phyloP scores from a whole-genome alignment of 208 protist species.

The Crithidia expoeki region DNA sequence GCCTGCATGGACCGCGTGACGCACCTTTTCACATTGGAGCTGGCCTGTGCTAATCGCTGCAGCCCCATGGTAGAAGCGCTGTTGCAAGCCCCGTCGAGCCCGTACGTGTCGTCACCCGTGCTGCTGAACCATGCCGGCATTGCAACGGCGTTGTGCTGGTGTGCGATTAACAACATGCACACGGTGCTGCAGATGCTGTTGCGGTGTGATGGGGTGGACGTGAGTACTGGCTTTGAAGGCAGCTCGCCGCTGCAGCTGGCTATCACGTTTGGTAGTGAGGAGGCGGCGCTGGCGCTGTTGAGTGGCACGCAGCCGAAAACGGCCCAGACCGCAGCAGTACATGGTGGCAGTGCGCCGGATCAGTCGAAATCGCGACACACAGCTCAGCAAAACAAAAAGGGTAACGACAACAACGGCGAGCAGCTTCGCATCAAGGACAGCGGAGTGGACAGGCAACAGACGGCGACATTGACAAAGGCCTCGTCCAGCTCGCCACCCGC shows the following conservation, averaged over 20 bases:
- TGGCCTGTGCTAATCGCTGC: conserved; percentile 73
- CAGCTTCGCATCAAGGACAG: too few relatives aligned
- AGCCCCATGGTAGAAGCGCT: conserved; percentile 62
- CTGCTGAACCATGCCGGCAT: conserved; percentile 78
- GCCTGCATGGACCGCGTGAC: conserved; percentile 72
- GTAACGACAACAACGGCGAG: neutral
- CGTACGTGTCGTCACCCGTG: conserved; percentile 49
- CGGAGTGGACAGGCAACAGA: neutral
- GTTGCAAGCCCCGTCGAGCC: conserved; percentile 23
- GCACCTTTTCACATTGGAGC: conserved; percentile 66
- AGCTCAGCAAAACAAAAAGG: neutral
- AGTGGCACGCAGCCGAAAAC: conserved; percentile 29
- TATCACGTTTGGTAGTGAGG: conserved; percentile 66
- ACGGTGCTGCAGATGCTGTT: conserved; percentile 63
- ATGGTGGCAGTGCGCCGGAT: neutral
- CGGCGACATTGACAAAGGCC: neutral
- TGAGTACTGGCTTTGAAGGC: conserved; percentile 59
- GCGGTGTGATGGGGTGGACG: conserved; percentile 54
- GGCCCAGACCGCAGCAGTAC: neutral
- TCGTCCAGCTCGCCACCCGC: neutral
- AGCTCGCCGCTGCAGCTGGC: conserved; percentile 73
- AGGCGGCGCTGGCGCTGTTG: conserved; percentile 67
- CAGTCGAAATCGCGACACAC: neutral
- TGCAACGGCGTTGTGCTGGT: conserved; percentile 81
- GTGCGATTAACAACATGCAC: conserved; percentile 75